Evolutionary conservation across 2,329 filamentous ascomycete species (phyloP).

Genomic region (Colletotrichum tofieldiae): DNA sequence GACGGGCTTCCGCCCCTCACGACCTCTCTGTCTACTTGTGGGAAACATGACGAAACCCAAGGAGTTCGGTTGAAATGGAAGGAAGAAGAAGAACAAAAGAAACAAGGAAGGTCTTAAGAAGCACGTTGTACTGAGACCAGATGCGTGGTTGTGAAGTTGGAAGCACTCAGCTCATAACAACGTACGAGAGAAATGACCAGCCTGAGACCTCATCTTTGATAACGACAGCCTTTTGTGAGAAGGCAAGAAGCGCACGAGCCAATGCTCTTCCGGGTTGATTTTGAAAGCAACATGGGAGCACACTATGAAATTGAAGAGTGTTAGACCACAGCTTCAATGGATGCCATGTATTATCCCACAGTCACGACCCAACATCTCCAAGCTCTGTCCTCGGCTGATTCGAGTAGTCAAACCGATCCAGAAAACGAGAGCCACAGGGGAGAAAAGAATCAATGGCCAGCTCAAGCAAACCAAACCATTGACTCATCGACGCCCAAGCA

Average conservation of each 20-base stretch:
- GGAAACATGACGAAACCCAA: background rate
- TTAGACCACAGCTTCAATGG: background rate
- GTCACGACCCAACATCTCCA: background rate
- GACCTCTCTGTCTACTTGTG: background rate
- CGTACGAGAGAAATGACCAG: background rate
- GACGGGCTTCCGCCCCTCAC: background rate
- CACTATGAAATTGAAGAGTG: background rate
- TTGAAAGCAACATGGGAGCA: background rate
- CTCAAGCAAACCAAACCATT: background rate
- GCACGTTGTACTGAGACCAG: background rate
- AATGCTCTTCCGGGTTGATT: background rate
- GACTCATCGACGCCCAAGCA: conserved; percentile 3
- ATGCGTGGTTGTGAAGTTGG: too few species aligned
- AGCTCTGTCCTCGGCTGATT: too few species aligned
- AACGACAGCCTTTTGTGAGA: background rate
- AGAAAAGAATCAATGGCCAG: background rate
- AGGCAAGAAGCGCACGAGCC: background rate
- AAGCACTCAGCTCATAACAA: background rate
- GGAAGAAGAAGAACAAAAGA: background rate
- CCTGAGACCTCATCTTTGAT: background rate
- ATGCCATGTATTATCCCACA: background rate
- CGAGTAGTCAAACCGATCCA: background rate
- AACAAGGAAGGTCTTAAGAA: background rate
- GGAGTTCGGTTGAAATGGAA: background rate
- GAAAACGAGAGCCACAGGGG: background rate